phyloP scores from a whole-genome alignment of 2,329 filamentous ascomycete species.

The Claviceps cyperi region DNA sequence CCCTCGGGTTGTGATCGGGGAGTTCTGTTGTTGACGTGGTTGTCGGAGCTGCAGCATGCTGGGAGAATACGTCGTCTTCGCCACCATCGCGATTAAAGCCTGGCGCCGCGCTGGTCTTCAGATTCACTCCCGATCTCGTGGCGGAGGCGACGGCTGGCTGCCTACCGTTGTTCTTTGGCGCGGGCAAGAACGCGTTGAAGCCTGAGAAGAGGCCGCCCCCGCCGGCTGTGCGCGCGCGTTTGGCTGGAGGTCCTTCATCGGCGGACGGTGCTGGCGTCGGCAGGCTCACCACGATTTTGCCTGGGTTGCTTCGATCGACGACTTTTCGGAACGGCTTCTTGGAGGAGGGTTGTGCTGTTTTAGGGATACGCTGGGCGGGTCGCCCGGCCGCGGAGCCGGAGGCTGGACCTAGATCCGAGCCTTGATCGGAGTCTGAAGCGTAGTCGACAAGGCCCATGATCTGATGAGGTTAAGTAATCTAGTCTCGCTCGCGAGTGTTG shows the following conservation, averaged over 20 bases:
- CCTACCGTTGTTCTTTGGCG: slow-evolving; percentile 52
- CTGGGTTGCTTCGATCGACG: slow-evolving; percentile 64
- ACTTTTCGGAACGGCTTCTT: slow-evolving; percentile 64
- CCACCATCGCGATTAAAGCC: slow-evolving; percentile 55
- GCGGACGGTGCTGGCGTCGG: slow-evolving; percentile 31
- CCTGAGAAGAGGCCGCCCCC: slow-evolving; percentile 53
- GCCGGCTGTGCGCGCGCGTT: slow-evolving; percentile 44
- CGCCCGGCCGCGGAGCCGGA: slow-evolving; percentile 48
- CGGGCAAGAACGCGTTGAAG: slow-evolving; percentile 75
- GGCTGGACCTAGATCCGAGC: slow-evolving; percentile 61
- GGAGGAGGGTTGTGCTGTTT: slow-evolving; percentile 11
- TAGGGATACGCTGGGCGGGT: slow-evolving; percentile 16
- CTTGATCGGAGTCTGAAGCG: slow-evolving; percentile 44
- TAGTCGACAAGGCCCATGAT: slow-evolving; percentile 70
- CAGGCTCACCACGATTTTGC: slow-evolving; percentile 73
- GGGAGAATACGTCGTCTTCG: slow-evolving; percentile 8
- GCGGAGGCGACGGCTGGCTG: slow-evolving; percentile 11
- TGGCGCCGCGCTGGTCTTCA: slow-evolving; percentile 73
- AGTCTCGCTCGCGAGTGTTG: too few species aligned
- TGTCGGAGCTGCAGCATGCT: slow-evolving; percentile 5
- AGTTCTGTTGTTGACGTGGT: not conserved
- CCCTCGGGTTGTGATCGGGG: slow-evolving; percentile 6
- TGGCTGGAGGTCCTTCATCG: slow-evolving; percentile 42
- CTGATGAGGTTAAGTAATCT: too few species aligned
- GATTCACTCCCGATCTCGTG: slow-evolving; percentile 34